Evolutionary conservation across 495 filamentous ascomycete species (phyloP), one percentile per base, ranked within the genome.

Genomic region (Aspergillus incahuasiensis): DNA sequence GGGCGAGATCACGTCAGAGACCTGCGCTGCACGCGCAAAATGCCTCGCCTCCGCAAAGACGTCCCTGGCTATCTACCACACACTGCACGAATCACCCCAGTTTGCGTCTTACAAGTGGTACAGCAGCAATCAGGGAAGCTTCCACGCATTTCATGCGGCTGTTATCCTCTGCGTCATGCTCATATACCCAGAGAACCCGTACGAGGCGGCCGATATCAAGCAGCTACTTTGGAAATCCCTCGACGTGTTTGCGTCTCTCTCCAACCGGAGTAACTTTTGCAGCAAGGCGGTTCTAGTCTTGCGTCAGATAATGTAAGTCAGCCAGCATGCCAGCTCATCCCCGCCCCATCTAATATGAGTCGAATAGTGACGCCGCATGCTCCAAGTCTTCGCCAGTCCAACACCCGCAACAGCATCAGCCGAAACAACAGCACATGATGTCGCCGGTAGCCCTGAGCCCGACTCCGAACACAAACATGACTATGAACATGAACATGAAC

Each of bases 71-170:
- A 73, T 76, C 20, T 72, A 79, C 48, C 65, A 71, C 24, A 68
- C 63, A 0, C 63, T 78, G 0, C 60, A 68, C 24, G 69, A 72
- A 25, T 67, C 67, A 0, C 56, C 70, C 1, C 57, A 69, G 9
- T 76, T 74, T 50, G 52, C 63, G 5, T 65, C 73, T 0, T 79
- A 74, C 41, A 72, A 68, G 54, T 79, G 77, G 77, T 79, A 77
- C 53, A 75, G 71, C 15, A 68, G 74, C 25, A 71, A 71, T 1
- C 58, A 73, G 0, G 73, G 71, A 3, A 76, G 73, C 34, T 78
- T 61, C 53, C 56, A 61, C 24, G 58, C 58, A 39, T 62, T 62
- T 52, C 72, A 75, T 46, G 69, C 72, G 2, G 69, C 70, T 1
- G 66, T 75, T 0, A 64, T 70, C 4, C 41, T 75, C 8, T 66